Conservation (phyloP, 192 early-diverging fungal genomes). For the Paraglomus brasilianum region DNA sequence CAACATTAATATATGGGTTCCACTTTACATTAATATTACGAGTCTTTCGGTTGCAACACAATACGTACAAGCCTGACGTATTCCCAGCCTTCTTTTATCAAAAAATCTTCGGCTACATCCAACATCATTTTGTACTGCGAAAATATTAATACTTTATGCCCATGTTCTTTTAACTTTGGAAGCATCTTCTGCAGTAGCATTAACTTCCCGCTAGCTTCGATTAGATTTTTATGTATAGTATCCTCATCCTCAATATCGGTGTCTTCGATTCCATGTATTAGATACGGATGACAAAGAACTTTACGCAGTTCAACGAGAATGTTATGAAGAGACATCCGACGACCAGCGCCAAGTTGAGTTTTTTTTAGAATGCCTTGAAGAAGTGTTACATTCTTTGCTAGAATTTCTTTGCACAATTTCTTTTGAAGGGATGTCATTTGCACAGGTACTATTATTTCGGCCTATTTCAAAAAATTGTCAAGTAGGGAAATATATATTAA, state of each 20-base stretch:
- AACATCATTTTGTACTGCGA: constrained; percentile 83
- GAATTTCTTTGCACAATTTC: constrained; percentile 64
- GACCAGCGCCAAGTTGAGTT: constrained; percentile 33
- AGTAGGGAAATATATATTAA: constrained; percentile 1
- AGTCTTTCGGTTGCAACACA: too few relatives aligned
- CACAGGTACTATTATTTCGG: constrained; percentile 70
- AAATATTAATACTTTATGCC: constrained; percentile 77
- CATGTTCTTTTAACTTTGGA: constrained; percentile 54
- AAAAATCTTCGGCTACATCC: constrained; percentile 76
- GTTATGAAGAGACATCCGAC: constrained; percentile 41
- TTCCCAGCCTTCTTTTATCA: constrained; percentile 49
- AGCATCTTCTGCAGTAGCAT: constrained; percentile 66
- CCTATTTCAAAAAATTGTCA: constrained; percentile 26
- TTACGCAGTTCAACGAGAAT: constrained; percentile 71
- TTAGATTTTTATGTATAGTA: constrained; percentile 51
- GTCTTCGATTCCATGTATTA: constrained; percentile 57
- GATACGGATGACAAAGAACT: constrained; percentile 69
- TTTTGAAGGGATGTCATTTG: constrained; percentile 66
- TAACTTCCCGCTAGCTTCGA: constrained; percentile 67
- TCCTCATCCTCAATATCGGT: constrained; percentile 33
- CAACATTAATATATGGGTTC: too few relatives aligned
- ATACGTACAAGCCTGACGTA: constrained; percentile 56
- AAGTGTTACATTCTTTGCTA: constrained; percentile 53
- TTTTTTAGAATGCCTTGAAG: constrained; percentile 49
- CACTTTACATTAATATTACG: too few relatives aligned